Percentiles rank a stretch among this genome's conserved stretches.
phyloP scores from a whole-genome alignment of 1,284 basidiomycete genomes.

The Austroboletus niveus region DNA sequence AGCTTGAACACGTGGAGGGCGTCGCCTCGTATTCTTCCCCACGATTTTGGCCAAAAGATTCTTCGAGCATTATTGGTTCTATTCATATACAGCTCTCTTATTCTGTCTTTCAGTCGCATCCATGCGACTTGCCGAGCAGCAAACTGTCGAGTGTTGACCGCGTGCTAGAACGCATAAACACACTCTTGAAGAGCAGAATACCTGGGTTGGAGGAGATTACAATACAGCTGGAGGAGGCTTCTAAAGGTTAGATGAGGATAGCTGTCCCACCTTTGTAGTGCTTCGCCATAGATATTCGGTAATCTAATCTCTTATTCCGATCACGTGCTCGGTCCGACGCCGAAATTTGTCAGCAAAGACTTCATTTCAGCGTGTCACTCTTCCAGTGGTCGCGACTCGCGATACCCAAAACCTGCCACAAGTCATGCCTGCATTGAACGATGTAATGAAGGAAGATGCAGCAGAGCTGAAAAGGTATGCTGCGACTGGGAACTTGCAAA shows the following conservation, averaged over 20 bases:
- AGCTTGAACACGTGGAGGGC: slow-evolving; percentile 70
- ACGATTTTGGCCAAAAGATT: slow-evolving; percentile 96
- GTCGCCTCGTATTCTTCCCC: slow-evolving; percentile 79
- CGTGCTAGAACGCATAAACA: slow-evolving; percentile 74
- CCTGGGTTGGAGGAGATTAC: slow-evolving; percentile 81
- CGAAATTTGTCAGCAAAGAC: too few relatives aligned
- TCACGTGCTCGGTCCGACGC: background rate
- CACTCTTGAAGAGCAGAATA: slow-evolving; percentile 68
- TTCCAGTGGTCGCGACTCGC: background rate
- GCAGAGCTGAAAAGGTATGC: slow-evolving; percentile 32
- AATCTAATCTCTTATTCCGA: slow-evolving; percentile 12
- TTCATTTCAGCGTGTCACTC: background rate
- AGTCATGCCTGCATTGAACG: slow-evolving; percentile 19
- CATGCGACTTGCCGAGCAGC: slow-evolving; percentile 54
- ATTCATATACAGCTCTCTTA: slow-evolving; percentile 79
- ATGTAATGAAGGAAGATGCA: slow-evolving; percentile 19
- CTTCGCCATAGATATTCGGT: slow-evolving; percentile 16
- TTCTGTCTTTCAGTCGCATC: slow-evolving; percentile 38
- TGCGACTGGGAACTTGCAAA: slow-evolving; percentile 24
- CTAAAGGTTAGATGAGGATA: slow-evolving; percentile 6
- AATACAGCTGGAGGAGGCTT: slow-evolving; percentile 70
- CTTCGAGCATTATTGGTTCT: slow-evolving; percentile 81
- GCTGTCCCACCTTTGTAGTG: slow-evolving; percentile 9
- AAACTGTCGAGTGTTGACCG: slow-evolving; percentile 59
- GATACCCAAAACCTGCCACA: too few relatives aligned